Percentiles rank a stretch among this genome's conserved stretches.
Evolutionary conservation across 495 filamentous ascomycete genomes (phyloP).

Genomic region (Massariosphaeria phaeospora): DNA sequence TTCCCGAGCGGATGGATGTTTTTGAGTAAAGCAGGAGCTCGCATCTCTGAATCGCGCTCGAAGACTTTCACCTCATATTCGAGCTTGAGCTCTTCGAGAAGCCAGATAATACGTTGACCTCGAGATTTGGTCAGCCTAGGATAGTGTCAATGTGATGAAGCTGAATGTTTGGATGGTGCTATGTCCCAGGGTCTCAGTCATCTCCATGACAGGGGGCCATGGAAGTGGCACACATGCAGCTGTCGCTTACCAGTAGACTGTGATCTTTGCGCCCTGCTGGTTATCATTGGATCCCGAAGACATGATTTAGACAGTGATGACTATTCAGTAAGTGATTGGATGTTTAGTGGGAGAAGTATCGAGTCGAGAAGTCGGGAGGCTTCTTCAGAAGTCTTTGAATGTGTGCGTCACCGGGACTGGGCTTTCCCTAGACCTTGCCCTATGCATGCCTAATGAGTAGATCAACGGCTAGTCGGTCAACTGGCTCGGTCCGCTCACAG

Average conservation of each 20-base stretch:
- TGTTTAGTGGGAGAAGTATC: no score
- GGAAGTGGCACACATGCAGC: no score
- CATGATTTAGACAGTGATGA: slow-evolving; percentile 21
- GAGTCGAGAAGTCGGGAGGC: no score
- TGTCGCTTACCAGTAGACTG: slow-evolving; percentile 63
- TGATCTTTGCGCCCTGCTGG: slow-evolving; percentile 55
- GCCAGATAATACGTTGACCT: slow-evolving; percentile 80
- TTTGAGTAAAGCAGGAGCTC: slow-evolving; percentile 68
- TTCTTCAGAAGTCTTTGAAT: no score
- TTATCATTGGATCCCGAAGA: slow-evolving; percentile 15
- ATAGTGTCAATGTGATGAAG: slow-evolving; percentile 4
- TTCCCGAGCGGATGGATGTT: slow-evolving; percentile 82
- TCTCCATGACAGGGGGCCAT: not conserved
- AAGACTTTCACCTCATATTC: slow-evolving; percentile 72
- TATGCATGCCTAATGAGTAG: no score
- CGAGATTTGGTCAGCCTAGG: slow-evolving; percentile 71
- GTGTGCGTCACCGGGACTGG: no score
- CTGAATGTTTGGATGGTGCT: not conserved
- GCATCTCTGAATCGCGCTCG: slow-evolving; percentile 55
- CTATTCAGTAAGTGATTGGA: no score
- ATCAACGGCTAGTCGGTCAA: no score
- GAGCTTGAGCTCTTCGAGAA: slow-evolving; percentile 78
- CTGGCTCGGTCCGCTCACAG: no score
- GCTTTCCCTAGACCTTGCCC: no score
- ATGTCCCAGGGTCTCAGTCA: not conserved